These are phyloP conservation scores for Coccomyxa sp. DNA, from an alignment of 139 green algal species.

Conservation along the genomic window DNA sequence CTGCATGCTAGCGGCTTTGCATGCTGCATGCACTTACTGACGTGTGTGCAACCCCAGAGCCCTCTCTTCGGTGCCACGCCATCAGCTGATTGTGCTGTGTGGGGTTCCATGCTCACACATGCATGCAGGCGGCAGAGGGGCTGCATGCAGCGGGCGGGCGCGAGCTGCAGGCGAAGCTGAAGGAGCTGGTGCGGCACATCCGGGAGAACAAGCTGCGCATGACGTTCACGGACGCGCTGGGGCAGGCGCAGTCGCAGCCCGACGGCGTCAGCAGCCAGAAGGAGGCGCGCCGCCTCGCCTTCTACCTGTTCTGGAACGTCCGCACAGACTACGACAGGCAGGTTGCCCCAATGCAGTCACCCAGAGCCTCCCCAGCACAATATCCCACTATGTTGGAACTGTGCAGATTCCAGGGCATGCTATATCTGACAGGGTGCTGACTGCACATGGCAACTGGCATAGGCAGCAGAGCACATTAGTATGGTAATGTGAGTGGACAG, in stretches of 20 bases:
- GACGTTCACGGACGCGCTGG: conserved; percentile 54
- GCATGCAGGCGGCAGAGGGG: background rate
- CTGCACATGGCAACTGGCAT: too few species aligned
- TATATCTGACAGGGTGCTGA: too few species aligned
- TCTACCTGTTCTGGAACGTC: conserved; percentile 44
- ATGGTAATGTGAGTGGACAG: background rate
- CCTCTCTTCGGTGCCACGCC: background rate
- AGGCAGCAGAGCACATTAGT: background rate
- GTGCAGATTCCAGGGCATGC: too few species aligned
- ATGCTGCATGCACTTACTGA: background rate
- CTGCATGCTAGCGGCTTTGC: background rate
- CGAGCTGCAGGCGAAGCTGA: background rate
- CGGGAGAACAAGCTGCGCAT: conserved; percentile 50
- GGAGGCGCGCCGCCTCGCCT: conserved; percentile 58
- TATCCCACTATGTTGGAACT: too few species aligned
- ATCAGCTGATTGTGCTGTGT: too few species aligned
- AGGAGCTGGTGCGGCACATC: conserved; percentile 54
- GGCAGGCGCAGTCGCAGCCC: conserved; percentile 1
- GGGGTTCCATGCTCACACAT: background rate
- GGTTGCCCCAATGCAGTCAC: too few species aligned
- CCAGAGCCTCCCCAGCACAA: too few species aligned
- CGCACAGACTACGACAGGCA: conserved; percentile 11
- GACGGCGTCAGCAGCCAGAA: conserved; percentile 34
- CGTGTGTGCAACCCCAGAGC: too few species aligned
- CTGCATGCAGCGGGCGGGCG: background rate